Evolutionary conservation across 2,329 filamentous ascomycete species (phyloP).

Genomic region (Microcyclosporella mali): DNA sequence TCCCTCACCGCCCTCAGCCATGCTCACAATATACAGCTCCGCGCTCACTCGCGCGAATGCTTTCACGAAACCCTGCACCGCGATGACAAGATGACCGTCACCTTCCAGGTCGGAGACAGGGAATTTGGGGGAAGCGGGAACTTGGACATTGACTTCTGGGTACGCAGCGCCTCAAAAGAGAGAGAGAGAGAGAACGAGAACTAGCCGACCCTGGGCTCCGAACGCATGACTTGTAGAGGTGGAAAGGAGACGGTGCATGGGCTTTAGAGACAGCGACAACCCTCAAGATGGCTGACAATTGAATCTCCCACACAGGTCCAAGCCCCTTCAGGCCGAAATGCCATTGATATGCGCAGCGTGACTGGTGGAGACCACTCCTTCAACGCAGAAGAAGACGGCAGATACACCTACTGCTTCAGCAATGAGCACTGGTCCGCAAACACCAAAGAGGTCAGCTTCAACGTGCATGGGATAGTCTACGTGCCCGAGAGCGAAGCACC

Average conservation of each 20-base stretch:
- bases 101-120: conserved; percentile 93
- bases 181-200: background rate
- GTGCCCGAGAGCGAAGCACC: conserved; percentile 80
- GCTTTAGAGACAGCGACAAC: too few species aligned
- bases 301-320: conserved; percentile 55
- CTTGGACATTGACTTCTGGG: conserved; percentile 96
- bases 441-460: conserved; percentile 98
- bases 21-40: conserved; percentile 94
- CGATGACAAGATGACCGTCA: conserved; percentile 97
- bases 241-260: background rate
- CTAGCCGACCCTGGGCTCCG: background rate
- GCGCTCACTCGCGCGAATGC: conserved; percentile 89
- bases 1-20: conserved; percentile 57
- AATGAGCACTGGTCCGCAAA: conserved; percentile 97
- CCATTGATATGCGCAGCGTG: conserved; percentile 71
- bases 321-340: conserved; percentile 68
- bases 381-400: conserved; percentile 75
- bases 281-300: too few species aligned
- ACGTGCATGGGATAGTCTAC: conserved; percentile 97
- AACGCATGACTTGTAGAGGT: background rate
- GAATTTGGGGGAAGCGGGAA: conserved; percentile 94
- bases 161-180: conserved; percentile 42
- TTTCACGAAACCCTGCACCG: conserved; percentile 90
- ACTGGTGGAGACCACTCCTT: conserved; percentile 94
- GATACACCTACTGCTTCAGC: conserved; percentile 96